Conservation (phyloP, 2,329 filamentous ascomycete species). For the Ceratocystiopsis brevicomis region DNA sequence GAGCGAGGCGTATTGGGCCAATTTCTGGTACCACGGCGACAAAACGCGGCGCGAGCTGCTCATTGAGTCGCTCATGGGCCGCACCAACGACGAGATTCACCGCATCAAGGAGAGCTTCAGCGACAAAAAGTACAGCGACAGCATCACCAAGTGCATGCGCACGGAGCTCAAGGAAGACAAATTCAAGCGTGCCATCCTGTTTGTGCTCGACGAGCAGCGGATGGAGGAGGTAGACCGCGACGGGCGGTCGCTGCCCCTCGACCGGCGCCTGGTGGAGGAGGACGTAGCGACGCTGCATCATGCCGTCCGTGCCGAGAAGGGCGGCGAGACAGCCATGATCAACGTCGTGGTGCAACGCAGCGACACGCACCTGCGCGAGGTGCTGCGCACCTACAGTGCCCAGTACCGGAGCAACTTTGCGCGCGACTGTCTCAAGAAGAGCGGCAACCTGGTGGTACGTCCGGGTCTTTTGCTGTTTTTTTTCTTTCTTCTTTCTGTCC, state of each 20-base stretch:
- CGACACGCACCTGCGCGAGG: slow-evolving; percentile 63
- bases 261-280: slow-evolving; percentile 41
- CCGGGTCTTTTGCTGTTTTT: not conserved
- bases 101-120: slow-evolving; percentile 75
- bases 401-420: slow-evolving; percentile 68
- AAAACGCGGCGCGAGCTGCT: slow-evolving; percentile 71
- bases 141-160: slow-evolving; percentile 67
- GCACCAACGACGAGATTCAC: slow-evolving; percentile 69
- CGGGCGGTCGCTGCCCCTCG: slow-evolving; percentile 37
- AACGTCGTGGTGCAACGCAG: slow-evolving; percentile 63
- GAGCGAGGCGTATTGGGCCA: slow-evolving; percentile 91
- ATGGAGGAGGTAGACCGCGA: slow-evolving; percentile 63
- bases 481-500: not conserved
- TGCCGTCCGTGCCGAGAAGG: slow-evolving; percentile 52
- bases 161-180: slow-evolving; percentile 90
- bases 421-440: slow-evolving; percentile 69
- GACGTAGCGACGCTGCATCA: slow-evolving; percentile 56
- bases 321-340: slow-evolving; percentile 78
- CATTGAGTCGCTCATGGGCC: slow-evolving; percentile 83
- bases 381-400: slow-evolving; percentile 58
- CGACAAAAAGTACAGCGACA: slow-evolving; percentile 81
- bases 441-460: slow-evolving; percentile 79
- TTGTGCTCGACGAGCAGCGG: slow-evolving; percentile 62
- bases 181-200: slow-evolving; percentile 73
- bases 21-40: slow-evolving; percentile 89